Base-by-base conservation (phyloP, 148 eudicot species). In the Rhododendron henanense region DNA sequence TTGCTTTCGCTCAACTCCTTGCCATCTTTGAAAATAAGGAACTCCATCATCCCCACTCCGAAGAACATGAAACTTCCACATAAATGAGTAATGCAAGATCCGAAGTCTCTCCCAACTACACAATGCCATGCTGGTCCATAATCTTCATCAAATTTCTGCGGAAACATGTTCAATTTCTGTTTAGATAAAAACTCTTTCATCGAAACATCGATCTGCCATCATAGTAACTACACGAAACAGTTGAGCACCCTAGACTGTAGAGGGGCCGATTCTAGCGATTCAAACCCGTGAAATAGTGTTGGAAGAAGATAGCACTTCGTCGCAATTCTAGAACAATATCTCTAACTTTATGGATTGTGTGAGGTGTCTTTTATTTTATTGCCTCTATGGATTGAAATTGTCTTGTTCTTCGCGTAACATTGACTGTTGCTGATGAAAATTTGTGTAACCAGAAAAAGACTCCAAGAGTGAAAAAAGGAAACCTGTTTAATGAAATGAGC, bases 21-120 rank as follows among this genome's bases (percentile, higher is more conserved):
- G 19, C 87, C 87, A 80, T 85, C 87, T 78, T 86, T 86, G 87
- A 86, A 86, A n/a, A 86, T 79, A 48, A 80, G 84, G 51, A 80
- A 81, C 31, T 86, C 84, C 79, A 80, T 79, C 84, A 78, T 84
- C 45, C 55, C 86, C 61, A 87, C 84, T 15, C 50, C n/a, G 74
- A 84, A 87, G 67, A 65, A 84, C 25, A 84, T 79, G 80, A 84
- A 87, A 73, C 81, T 84, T 79, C 74, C 75, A 51, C 80, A 37
- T 16, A 84, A 50, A 69, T 87, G 84, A 47, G 88, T 65, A 21
- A 84, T 69, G 61, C 85, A 87, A 50, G 79, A 78, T 78, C 86
- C 77, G 5, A 84, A 84, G 4, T 84, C 85, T 31, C 73, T 15
- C 28, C 85, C 85, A 2, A 84, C 79, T 16, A 73, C 65, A 50